Conservation (phyloP, 192 early-diverging fungal species). For the Backusella morwellensis region DNA sequence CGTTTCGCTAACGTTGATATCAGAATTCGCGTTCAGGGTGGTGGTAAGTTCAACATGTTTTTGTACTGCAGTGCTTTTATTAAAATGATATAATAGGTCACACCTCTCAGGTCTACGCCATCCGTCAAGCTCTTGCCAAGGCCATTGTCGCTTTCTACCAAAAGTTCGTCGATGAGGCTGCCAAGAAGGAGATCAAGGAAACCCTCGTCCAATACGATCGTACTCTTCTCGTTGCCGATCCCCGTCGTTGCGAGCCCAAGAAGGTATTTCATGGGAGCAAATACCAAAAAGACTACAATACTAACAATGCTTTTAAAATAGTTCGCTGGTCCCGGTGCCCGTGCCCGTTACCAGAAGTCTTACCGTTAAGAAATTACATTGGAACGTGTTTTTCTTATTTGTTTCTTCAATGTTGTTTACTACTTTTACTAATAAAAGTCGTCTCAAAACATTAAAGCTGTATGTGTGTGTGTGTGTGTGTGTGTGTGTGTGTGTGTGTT, state of each 20-base stretch:
- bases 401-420: background rate
- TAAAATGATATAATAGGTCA: conserved; percentile 46
- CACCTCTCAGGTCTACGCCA: conserved; percentile 96
- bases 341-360: background rate
- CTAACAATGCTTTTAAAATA: background rate
- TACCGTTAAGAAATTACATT: background rate
- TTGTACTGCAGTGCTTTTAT: background rate
- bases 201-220: conserved; percentile 89
- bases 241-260: conserved; percentile 99
- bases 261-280: conserved; percentile 43
- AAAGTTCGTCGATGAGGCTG: conserved; percentile 99
- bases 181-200: conserved; percentile 99
- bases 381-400: background rate
- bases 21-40: conserved; percentile 94
- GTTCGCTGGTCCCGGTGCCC: conserved; percentile 2
- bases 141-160: conserved; percentile 99
- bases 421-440: background rate
- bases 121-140: conserved; percentile 99
- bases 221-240: conserved; percentile 97
- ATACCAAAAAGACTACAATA: background rate
- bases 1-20: conserved; percentile 96
- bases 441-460: background rate
- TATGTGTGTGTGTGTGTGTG: background rate
- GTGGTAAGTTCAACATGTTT: conserved; percentile 48
- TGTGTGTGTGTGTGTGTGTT: too few species aligned